A percentile compares a stretch with the other conserved stretches of the same genome.
phyloP scores from a whole-genome alignment of 1,284 basidiomycete species.

The Hortiboletus rubellus region DNA sequence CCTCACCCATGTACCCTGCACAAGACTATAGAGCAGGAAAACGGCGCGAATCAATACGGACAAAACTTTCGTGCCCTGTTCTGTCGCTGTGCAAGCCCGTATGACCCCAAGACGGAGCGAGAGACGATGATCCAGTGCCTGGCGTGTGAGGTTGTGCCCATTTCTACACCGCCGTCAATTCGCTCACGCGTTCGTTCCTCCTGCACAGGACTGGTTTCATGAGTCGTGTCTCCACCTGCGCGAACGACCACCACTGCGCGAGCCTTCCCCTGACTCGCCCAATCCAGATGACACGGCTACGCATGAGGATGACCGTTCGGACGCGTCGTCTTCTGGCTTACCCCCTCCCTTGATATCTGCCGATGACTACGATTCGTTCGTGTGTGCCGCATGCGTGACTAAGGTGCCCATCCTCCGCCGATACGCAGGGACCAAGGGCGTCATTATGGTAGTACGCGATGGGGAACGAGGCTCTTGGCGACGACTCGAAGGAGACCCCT shows the following conservation, averaged over 20 bases:
- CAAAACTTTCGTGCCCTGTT: slow-evolving; percentile 70
- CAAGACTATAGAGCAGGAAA: slow-evolving; percentile 49
- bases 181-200: slow-evolving; percentile 10
- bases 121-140: slow-evolving; percentile 87
- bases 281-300: slow-evolving; percentile 23
- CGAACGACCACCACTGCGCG: slow-evolving; percentile 54
- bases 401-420: slow-evolving; percentile 52
- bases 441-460: slow-evolving; percentile 61
- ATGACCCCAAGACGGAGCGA: slow-evolving; percentile 66
- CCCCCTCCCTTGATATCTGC: slow-evolving; percentile 65
- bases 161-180: not conserved
- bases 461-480: slow-evolving; percentile 48
- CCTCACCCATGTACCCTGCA: slow-evolving; percentile 64
- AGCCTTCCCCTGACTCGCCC: slow-evolving; percentile 39
- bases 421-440: slow-evolving; percentile 65
- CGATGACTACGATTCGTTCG: slow-evolving; percentile 66
- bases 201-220: slow-evolving; percentile 76
- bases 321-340: slow-evolving; percentile 60
- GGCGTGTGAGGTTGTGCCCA: slow-evolving; percentile 66
- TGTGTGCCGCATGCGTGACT: slow-evolving; percentile 65
- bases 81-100: slow-evolving; percentile 68
- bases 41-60: slow-evolving; percentile 60
- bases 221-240: slow-evolving; percentile 81
- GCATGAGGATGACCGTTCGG: slow-evolving; percentile 54
- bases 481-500: slow-evolving; percentile 38